Evolutionary conservation across 78 protist genomes (phyloP), one percentile per base, ranked within the genome.

Genomic region (Dictyostelium purpureum): DNA sequence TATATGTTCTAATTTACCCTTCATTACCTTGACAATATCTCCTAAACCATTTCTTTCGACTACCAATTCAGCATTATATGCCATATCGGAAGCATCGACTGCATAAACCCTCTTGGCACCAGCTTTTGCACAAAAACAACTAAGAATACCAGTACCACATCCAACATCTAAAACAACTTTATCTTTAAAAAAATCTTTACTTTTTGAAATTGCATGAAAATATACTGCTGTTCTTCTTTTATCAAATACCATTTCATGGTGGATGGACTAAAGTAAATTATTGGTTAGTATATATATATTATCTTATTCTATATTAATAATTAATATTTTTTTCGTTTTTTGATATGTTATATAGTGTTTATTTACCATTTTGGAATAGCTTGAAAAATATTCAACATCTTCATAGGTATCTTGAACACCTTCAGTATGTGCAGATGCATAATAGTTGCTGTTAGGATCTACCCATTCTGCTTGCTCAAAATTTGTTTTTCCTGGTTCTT

Each of bases 81-180:
- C 96, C 95, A 96, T 91, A 65, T 94, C 93, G 52, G 85, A 57
- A 31, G 97, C 98, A 49, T 96, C 98, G 2, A 96, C 95, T 28
- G 98, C 96, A 59, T 85, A 95, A 6, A 96, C 98, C 45, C 40
- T 24, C 21, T 67, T 67, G 2, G 94, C 94, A 37, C 94, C 94
- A 9, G 87, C 87, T 73, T 71, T 69, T 3, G 83, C 94, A 4
- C 45, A 35, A 33, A 88, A 88, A 45, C 85, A 88, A 45, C 77
- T 35, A 21, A 88, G 49, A 19, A 88, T 28, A 19, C 94, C 94
- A 26, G 89, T 88, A 42, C 94, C 94, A 88, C 89, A 69, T 9
- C 94, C 94, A 21, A 79, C 87, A 79, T 88, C 94, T 73, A 88
- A 61, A 6, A 88, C 94, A 9, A 88, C 94, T 71, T 88, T 88